phyloP scores from a whole-genome alignment of 495 filamentous ascomycete species.

The Schizothecium vesticola region DNA sequence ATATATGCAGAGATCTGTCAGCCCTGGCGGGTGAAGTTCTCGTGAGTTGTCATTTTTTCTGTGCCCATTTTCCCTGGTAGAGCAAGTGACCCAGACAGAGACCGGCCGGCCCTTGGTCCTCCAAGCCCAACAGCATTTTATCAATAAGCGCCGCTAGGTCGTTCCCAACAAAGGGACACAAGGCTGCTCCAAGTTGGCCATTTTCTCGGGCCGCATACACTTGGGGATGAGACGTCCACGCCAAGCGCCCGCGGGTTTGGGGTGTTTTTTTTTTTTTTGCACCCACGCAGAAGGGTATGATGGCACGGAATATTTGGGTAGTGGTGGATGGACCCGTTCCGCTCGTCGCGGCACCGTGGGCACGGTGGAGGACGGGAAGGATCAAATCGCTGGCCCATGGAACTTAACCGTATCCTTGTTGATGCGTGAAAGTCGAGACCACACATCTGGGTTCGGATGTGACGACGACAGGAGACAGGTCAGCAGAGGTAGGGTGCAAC shows the following conservation, averaged over 20 bases:
- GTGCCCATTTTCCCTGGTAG: not conserved
- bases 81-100: not conserved
- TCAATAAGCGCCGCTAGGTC: not conserved
- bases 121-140: not conserved
- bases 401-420: not conserved
- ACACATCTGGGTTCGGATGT: not conserved
- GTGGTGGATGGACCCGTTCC: not conserved
- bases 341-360: not conserved
- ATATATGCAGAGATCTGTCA: slow-evolving; percentile 22
- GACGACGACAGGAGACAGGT: not conserved
- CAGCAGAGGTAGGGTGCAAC: not conserved
- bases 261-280: not conserved
- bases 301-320: not conserved
- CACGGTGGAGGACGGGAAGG: not conserved
- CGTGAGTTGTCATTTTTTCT: not conserved
- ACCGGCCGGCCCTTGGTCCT: not conserved
- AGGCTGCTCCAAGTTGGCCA: not conserved
- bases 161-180: not conserved
- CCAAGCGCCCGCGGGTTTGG: not conserved
- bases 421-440: not conserved
- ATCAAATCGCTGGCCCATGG: not conserved
- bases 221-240: not conserved
- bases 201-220: not conserved
- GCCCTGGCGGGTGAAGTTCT: slow-evolving; percentile 6
- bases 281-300: not conserved